Evolutionary conservation across 106 monocot species (phyloP), one percentile per base, ranked within the genome.

Genomic region (Phalaenopsis aphrodite): DNA sequence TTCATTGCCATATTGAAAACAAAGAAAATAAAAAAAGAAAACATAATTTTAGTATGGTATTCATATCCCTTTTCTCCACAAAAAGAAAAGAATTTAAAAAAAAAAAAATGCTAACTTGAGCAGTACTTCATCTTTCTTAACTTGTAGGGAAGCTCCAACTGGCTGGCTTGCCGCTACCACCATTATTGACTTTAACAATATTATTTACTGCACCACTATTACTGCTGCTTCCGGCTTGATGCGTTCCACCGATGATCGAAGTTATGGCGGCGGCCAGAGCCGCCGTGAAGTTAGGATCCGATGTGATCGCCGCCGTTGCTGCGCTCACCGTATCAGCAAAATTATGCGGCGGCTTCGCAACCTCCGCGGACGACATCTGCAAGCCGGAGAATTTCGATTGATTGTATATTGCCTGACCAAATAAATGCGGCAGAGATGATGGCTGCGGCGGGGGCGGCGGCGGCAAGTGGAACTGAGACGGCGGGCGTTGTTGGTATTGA

Each of bases 311-410:
- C 0, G 77, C 77, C 18, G 82, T 82, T 8, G 82, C 82, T 0
- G 82, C 82, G n/a, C 38, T 82, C 5, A 82, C 82, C 0, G 82
- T 69, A n/a, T 82, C 82, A 9, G 77, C 61, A 9, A 77, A 10
- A 23, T 24, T 42, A 14, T 3, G 55, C 2, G 56, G 74, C 10
- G 52, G 6, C 56, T 12, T 55, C 0, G 17, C 55, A 14, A 43
- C 6, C 49, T 47, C 76, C 3, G 48, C 15, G 0, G 77, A 1
- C 6, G 86, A 86, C 79, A 77, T 55, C 41, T 89, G 91, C 42
- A 84, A 55, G 4, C 86, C 90, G 8, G 89, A 79, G 84, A 89
- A 86, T 47, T 88, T 87, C 1, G 89, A 84, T 21, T 85, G 86
- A 71, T 86, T 85, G 81, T 84, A 91, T 0, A 87, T 80, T 19